Evolutionary conservation across 495 filamentous ascomycete genomes (phyloP).

Genomic region (Tuber calosporum): DNA sequence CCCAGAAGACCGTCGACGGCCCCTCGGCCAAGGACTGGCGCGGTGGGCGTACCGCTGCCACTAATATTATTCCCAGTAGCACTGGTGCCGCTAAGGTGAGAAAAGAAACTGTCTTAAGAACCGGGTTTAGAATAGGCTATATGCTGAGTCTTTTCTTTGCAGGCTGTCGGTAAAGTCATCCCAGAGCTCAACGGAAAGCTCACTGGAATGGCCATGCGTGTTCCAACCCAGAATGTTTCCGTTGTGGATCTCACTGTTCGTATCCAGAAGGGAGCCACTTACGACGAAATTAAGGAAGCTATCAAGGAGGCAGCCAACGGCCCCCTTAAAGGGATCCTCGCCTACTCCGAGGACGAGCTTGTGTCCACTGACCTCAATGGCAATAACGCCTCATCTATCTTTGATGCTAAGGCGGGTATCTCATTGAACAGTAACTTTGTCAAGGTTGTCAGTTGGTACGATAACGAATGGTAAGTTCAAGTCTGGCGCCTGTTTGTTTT

Average conservation of each 20-base stretch:
- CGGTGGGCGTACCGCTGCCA: conserved; percentile 93
- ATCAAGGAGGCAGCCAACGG: conserved; percentile 84
- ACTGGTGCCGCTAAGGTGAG: conserved; percentile 87
- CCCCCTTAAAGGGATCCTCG: conserved; percentile 81
- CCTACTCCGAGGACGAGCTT: conserved; percentile 94
- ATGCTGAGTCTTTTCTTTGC: conserved; percentile 10
- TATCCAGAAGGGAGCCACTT: conserved; percentile 78
- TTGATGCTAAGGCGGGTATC: conserved; percentile 99
- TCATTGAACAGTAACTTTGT: conserved; percentile 96
- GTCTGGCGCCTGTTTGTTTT: neutral
- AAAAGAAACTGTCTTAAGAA: neutral
- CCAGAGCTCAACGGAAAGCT: conserved; percentile 97
- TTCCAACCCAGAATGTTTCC: conserved; percentile 96
- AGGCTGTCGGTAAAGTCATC: conserved; percentile 97
- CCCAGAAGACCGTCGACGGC: conserved; percentile 98
- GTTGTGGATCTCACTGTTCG: conserved; percentile 96
- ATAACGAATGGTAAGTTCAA: conserved; percentile 65
- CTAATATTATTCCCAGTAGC: conserved; percentile 99
- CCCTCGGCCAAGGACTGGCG: conserved; percentile 98
- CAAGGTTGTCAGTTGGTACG: conserved; percentile 98
- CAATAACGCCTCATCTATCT: conserved; percentile 88
- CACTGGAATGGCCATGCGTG: conserved; percentile 98
- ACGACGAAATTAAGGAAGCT: conserved; percentile 87
- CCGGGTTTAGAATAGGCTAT: neutral
- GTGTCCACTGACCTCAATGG: conserved; percentile 92